phyloP scores from a whole-genome alignment of 208 protist genomes.

The Crithidia thermophila region DNA sequence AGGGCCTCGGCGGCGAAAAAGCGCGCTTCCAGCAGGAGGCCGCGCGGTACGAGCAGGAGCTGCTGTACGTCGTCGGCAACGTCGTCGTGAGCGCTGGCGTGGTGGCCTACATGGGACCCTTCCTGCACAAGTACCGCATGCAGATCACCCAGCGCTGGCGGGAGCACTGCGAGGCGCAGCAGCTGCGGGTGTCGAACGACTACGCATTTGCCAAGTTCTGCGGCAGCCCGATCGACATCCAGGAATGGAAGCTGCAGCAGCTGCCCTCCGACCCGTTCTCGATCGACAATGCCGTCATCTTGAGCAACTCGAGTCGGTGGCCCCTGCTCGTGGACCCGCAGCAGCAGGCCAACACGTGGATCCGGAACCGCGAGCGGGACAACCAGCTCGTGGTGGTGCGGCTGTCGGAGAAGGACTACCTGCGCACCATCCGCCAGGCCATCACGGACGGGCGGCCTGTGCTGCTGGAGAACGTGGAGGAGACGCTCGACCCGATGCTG shows the following conservation, averaged over 20 bases:
- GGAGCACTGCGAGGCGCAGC: conserved; percentile 60
- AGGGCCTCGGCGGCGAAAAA: conserved; percentile 95
- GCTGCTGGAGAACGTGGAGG: conserved; percentile 96
- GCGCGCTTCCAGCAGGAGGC: conserved; percentile 89
- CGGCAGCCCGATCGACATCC: conserved; percentile 91
- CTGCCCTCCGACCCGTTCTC: conserved; percentile 93
- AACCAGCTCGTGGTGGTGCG: conserved; percentile 85
- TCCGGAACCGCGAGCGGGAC: conserved; percentile 91
- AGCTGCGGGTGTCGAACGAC: conserved; percentile 83
- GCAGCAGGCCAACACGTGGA: conserved; percentile 96
- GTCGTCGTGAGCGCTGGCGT: conserved; percentile 95
- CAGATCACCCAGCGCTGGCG: conserved; percentile 76
- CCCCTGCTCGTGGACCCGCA: conserved; percentile 95
- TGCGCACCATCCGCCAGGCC: conserved; percentile 90
- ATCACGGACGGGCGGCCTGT: conserved; percentile 94
- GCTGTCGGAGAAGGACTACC: conserved; percentile 82
- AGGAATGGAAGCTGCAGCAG: conserved; percentile 94
- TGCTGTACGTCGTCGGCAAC: conserved; percentile 93
- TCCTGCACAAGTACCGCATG: conserved; percentile 93
- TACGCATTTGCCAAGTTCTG: conserved; percentile 90
- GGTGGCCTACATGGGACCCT: conserved; percentile 96
- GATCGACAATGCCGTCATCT: conserved; percentile 95
- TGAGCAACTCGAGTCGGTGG: conserved; percentile 91
- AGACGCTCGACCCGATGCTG: conserved; percentile 97
- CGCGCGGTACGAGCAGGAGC: conserved; percentile 77